Evolutionary conservation across 495 filamentous ascomycete genomes (phyloP).

Genomic region (Aspergillus taichungensis): DNA sequence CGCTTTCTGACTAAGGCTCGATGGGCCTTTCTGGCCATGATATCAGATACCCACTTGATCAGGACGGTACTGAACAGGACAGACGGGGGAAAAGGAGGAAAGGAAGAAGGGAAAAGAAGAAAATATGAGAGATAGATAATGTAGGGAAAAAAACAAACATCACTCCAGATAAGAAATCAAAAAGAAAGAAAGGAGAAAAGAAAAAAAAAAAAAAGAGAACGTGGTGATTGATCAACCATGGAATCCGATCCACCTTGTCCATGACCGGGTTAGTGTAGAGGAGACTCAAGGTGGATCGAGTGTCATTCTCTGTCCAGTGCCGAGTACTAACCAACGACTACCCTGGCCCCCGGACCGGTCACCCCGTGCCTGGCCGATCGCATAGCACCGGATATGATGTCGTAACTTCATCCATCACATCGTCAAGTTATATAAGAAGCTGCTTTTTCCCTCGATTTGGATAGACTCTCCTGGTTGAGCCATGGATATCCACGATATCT

Average conservation of each 20-base stretch:
- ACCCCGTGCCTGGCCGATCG: constrained; percentile 20
- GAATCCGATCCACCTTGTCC: neutral
- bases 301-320: too few relatives aligned
- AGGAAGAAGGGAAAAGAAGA: neutral
- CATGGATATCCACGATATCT: too few relatives aligned
- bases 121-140: neutral
- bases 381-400: constrained; percentile 15
- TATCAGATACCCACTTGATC: neutral
- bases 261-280: too few relatives aligned
- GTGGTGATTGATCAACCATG: neutral
- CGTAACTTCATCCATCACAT: neutral
- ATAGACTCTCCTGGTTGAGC: too few relatives aligned
- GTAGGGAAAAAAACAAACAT: neutral
- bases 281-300: too few relatives aligned
- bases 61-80: neutral
- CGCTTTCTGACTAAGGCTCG: too few relatives aligned
- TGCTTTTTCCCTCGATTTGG: neutral
- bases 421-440: too few relatives aligned
- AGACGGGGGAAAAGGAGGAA: neutral
- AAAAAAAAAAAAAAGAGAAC: neutral
- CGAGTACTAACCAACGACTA: too few relatives aligned
- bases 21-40: too few relatives aligned
- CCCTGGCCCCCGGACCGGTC: constrained; percentile 11
- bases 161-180: neutral
- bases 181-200: neutral